Conservation (phyloP, 1,139 yeast genomes). For the Pichia sp. region DNA sequence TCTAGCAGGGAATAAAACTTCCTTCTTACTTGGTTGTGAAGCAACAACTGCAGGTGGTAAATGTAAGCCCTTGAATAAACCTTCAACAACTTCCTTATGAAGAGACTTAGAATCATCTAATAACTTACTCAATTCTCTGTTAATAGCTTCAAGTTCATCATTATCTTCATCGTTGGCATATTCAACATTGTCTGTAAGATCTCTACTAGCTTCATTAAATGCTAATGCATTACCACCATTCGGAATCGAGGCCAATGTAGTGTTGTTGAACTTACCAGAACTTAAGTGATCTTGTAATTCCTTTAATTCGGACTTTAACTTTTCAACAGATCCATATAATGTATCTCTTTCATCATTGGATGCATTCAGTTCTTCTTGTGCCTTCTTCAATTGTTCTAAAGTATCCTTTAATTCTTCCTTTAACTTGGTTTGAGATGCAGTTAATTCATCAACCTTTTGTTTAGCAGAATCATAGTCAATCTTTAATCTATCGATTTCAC, state of each 20-base stretch:
- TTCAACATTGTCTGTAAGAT: conserved; percentile 12
- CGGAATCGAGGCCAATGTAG: conserved; percentile 24
- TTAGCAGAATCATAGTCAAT: conserved; percentile 62
- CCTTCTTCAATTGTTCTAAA: conserved; percentile 59
- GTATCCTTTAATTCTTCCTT: conserved; percentile 63
- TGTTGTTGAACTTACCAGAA: conserved; percentile 21
- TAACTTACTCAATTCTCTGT: conserved; percentile 68
- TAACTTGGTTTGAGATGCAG: conserved; percentile 62
- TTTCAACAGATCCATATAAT: conserved; percentile 64
- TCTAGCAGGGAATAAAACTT: conserved; percentile 95
- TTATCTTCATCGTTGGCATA: conserved; percentile 45
- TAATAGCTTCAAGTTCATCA: conserved; percentile 63
- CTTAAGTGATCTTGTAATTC: conserved; percentile 32
- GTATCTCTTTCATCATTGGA: conserved; percentile 62
- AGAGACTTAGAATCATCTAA: conserved; percentile 78
- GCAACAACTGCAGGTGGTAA: conserved; percentile 83
- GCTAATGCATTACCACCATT: conserved; percentile 35
- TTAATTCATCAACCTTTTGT: conserved; percentile 59
- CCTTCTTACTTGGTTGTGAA: conserved; percentile 81
- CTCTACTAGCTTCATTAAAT: conserved; percentile 14
- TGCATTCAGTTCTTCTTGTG: conserved; percentile 60
- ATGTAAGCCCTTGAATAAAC: conserved; percentile 83
- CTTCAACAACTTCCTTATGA: conserved; percentile 85
- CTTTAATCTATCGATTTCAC: conserved; percentile 56
- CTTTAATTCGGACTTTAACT: conserved; percentile 47